Evolutionary conservation across 2,329 filamentous ascomycete genomes (phyloP).

Genomic region (Ploettnerulaceae sp.): DNA sequence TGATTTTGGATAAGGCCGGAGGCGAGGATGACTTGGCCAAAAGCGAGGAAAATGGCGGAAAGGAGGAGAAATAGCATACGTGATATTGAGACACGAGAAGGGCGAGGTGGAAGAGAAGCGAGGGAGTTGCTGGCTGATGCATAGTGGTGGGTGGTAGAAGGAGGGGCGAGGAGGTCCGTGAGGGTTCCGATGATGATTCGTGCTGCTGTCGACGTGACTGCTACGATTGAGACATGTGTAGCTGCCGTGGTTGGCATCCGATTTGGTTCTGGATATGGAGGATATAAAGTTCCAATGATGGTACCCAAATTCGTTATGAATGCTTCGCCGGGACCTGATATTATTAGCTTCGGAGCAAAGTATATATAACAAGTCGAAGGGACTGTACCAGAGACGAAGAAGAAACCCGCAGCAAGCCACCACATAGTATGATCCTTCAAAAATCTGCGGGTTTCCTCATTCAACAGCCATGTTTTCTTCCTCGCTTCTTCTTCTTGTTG

Average conservation of each 20-base stretch:
- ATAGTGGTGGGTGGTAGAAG: slow-evolving; percentile 37
- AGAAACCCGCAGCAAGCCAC: slow-evolving; percentile 85
- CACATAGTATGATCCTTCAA: slow-evolving; percentile 91
- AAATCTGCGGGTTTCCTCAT: slow-evolving; percentile 83
- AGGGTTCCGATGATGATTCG: slow-evolving; percentile 85
- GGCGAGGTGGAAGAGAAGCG: slow-evolving; percentile 37
- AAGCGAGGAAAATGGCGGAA: slow-evolving; percentile 67
- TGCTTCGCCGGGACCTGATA: slow-evolving; percentile 86
- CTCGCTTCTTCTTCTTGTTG: slow-evolving; percentile 45
- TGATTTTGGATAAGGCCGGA: slow-evolving; percentile 70
- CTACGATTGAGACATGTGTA: slow-evolving; percentile 90
- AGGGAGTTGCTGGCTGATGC: slow-evolving; percentile 28
- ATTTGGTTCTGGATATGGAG: slow-evolving; percentile 43
- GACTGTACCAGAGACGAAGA: slow-evolving; percentile 56
- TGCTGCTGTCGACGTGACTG: slow-evolving; percentile 82
- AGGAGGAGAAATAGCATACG: slow-evolving; percentile 74
- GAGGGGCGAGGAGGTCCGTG: slow-evolving; percentile 77
- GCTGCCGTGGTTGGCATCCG: slow-evolving; percentile 56
- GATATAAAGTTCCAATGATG: slow-evolving; percentile 80
- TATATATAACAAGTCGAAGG: background rate
- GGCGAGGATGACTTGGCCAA: slow-evolving; percentile 74
- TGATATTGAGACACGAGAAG: slow-evolving; percentile 55
- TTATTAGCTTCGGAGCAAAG: slow-evolving; percentile 14
- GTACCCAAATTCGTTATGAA: slow-evolving; percentile 98
- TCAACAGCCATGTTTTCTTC: slow-evolving; percentile 88